Evolutionary conservation across 768 basidiomycete genomes (phyloP), one percentile per base, ranked within the genome.

Genomic region (Suillus hirtellus): DNA sequence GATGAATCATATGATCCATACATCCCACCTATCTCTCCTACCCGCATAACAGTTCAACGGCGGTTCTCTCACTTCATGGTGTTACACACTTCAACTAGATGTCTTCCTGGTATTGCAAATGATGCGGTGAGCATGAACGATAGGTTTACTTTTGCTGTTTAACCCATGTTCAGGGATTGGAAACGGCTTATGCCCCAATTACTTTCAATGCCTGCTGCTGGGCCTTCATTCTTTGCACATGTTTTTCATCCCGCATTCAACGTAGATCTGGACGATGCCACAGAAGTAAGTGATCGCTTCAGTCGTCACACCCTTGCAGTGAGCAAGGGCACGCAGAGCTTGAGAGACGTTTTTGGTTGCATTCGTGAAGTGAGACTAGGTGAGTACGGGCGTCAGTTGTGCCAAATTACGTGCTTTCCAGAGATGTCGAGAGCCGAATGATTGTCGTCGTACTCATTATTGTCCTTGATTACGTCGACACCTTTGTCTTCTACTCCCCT

Each of bases 181-280:
- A 85, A 82, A 69, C 82, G 82, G 47, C 76, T 85, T 24, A 80
- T 86, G 24, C 88, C 87, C 8, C 81, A 81, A 66, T 84, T 88
- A 66, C 77, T 89, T 1, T 76, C 85, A 4, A 79, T 86, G 65
- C 84, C 84, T 3, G 80, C 89, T 14, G 85, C 89, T n/a, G 91
- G 90, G 1, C 85, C 91, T 10, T 78, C 84, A 1, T 95, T 94
- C 71, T 92, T 89, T 69, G 86, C 88, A 0, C 86, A 85, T 44
- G 88, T 94, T 1, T 93, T 87, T 68, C 93, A 95, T 68, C 93
- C 92, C 3, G 89, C 84, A 0, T 95, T 92, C 76, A 95, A 95
- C 69, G 70, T 95, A 34, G 93, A 95, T 66, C 71, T 80, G 0
- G 86, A 89, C 47, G 93, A 95, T 31, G 88, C 90, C 0, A 72